phyloP scores from a whole-genome alignment of 345 rosid species.

The Hypericum perforatum region DNA sequence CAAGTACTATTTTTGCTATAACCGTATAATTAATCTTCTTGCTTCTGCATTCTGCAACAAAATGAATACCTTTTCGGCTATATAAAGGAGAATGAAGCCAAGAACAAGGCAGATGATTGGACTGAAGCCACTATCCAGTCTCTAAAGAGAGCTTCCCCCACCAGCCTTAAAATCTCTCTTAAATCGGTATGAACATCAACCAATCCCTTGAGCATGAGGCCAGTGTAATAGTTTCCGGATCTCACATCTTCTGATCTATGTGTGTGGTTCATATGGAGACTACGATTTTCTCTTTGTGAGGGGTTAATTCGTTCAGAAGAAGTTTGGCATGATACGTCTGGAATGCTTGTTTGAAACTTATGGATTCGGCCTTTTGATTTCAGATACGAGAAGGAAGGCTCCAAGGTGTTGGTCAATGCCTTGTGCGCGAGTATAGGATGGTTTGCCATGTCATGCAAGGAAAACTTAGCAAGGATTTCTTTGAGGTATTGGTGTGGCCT shows the following conservation, averaged over 20 bases:
- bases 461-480: slow-evolving; percentile 74
- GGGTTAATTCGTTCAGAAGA: no score
- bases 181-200: slow-evolving; percentile 43
- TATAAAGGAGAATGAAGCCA: slow-evolving; percentile 49
- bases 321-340: no score
- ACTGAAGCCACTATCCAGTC: slow-evolving; percentile 35
- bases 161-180: slow-evolving; percentile 78
- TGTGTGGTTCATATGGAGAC: no score
- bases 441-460: slow-evolving; percentile 73
- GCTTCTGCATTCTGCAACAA: no score
- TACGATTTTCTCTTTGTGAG: no score
- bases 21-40: no score
- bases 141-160: slow-evolving; percentile 71
- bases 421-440: slow-evolving; percentile 73
- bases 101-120: slow-evolving; percentile 41
- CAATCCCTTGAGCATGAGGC: not conserved
- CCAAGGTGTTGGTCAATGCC: slow-evolving; percentile 76
- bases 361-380: slow-evolving; percentile 11
- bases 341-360: no score
- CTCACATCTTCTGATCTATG: no score
- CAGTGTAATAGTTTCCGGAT: no score
- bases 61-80: slow-evolving; percentile 9
- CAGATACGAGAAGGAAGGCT: slow-evolving; percentile 91
- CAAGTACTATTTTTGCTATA: no score
- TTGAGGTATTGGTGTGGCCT: slow-evolving; percentile 40